A percentile compares a stretch with the other conserved stretches of the same genome.
Evolutionary conservation across 176 grass and related monocot species (phyloP).

Genomic region (Carex myosuroides): DNA sequence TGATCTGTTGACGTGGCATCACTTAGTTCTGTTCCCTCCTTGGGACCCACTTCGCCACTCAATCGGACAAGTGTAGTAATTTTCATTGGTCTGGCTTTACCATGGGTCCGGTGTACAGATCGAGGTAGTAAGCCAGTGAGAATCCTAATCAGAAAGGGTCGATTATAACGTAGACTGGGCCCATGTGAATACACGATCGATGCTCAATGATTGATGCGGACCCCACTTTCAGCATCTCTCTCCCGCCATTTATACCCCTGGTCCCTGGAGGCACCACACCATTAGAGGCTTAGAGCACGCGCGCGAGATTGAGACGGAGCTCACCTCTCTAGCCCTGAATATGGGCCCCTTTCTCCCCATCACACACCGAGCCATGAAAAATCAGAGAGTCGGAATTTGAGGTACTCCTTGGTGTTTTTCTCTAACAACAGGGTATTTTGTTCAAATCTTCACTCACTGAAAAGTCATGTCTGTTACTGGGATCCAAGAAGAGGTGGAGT

Average conservation of each 20-base stretch:
- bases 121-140: neutral
- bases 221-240: slow-evolving; percentile 15
- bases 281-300: neutral
- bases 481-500: slow-evolving; percentile 38
- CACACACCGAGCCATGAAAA: neutral
- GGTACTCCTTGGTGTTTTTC: neutral
- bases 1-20: slow-evolving; percentile 41
- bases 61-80: neutral
- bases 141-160: neutral
- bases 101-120: neutral
- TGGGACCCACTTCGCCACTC: neutral
- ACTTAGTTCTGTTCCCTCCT: slow-evolving; percentile 7
- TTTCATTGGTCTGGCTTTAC: neutral
- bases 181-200: neutral
- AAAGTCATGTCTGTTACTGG: slow-evolving; percentile 22
- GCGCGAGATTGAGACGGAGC: neutral
- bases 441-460: neutral
- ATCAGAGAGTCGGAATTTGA: neutral
- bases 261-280: neutral
- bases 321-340: slow-evolving; percentile 1
- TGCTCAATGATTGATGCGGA: slow-evolving; percentile 45
- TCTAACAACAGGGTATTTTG: neutral
- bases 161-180: neutral
- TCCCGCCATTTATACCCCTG: slow-evolving; percentile 42
- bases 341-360: neutral